Percentiles rank a stretch among this genome's conserved stretches.
These are phyloP conservation scores for Sporothrix luriei DNA, from an alignment of 2,329 filamentous ascomycete species.

Conservation along the genomic window DNA sequence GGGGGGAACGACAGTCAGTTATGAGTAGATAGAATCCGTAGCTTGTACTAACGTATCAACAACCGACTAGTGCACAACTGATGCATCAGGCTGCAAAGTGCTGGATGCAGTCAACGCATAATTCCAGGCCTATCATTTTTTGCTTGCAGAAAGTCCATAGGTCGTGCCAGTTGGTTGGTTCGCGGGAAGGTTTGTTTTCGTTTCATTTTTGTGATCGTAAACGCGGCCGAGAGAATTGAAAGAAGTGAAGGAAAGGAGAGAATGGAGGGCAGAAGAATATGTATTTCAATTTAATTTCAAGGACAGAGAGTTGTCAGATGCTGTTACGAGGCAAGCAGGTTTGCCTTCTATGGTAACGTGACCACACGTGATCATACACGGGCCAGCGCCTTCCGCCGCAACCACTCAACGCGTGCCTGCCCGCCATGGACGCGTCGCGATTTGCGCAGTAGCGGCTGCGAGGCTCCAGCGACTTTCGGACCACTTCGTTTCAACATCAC, in stretches of 20 bases:
- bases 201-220: not conserved
- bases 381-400: slow-evolving; percentile 2
- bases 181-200: not conserved
- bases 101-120: not conserved
- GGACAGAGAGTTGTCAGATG: not conserved
- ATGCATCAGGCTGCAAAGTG: not conserved
- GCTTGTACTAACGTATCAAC: not conserved
- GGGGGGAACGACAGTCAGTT: no score
- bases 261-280: no score
- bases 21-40: no score
- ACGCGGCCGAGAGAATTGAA: not conserved
- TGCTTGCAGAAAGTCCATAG: no score
- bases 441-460: slow-evolving; percentile 8
- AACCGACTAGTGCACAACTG: not conserved
- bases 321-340: not conserved
- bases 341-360: no score
- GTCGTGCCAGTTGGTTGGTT: not conserved
- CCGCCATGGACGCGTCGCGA: slow-evolving; percentile 24
- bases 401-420: slow-evolving; percentile 32
- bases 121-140: not conserved
- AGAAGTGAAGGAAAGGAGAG: not conserved
- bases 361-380: slow-evolving; percentile 37
- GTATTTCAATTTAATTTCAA: not conserved
- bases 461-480: not conserved
- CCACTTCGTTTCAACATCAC: slow-evolving; percentile 38